Conservation (phyloP, 805 yeast genomes). For the Dipodascopsis tothii region DNA sequence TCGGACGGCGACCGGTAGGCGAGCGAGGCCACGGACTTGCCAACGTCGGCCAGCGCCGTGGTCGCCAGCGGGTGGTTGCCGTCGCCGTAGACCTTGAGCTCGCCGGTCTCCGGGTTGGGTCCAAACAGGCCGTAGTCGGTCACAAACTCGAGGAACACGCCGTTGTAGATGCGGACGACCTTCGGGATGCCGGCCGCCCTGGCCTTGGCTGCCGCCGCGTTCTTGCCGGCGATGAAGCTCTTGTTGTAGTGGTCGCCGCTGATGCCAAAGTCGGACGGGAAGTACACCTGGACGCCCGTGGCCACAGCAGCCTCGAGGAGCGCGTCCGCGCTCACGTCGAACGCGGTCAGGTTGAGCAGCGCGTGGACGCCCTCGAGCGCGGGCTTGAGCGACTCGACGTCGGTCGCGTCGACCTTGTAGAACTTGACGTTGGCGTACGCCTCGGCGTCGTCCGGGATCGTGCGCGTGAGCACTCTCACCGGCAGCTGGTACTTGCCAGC, state of each 20-base stretch:
- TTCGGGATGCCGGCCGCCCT: slow-evolving; percentile 24
- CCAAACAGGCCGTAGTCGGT: slow-evolving; percentile 12
- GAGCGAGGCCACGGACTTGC: slow-evolving; percentile 24
- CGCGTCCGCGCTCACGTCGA: slow-evolving; percentile 36
- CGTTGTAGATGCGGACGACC: slow-evolving; percentile 23
- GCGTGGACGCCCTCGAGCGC: slow-evolving; percentile 45
- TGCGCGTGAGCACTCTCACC: slow-evolving; percentile 45
- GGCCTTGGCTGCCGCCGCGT: slow-evolving; percentile 17
- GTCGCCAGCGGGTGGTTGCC: slow-evolving; percentile 13
- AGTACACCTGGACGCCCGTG: slow-evolving; percentile 43
- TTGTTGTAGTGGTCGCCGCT: slow-evolving; percentile 27
- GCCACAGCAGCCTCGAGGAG: slow-evolving; percentile 31
- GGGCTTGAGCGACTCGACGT: slow-evolving; percentile 21
- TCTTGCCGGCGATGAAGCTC: slow-evolving; percentile 12
- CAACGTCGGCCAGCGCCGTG: slow-evolving; percentile 26
- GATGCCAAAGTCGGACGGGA: slow-evolving; percentile 57
- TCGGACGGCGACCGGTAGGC: slow-evolving; percentile 20
- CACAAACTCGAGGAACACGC: slow-evolving; percentile 21
- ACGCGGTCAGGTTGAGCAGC: slow-evolving; percentile 41
- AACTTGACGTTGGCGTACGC: slow-evolving; percentile 7
- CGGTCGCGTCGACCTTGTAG: slow-evolving; percentile 18
- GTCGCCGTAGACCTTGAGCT: slow-evolving; percentile 19
- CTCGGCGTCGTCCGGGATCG: slow-evolving; percentile 29
- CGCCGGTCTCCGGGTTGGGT: slow-evolving; percentile 7
- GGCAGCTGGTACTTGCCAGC: slow-evolving; percentile 41